Percentiles rank a stretch among this genome's conserved stretches.
Conservation (phyloP, 1,284 basidiomycete genomes). For the Marasmius sp. region DNA sequence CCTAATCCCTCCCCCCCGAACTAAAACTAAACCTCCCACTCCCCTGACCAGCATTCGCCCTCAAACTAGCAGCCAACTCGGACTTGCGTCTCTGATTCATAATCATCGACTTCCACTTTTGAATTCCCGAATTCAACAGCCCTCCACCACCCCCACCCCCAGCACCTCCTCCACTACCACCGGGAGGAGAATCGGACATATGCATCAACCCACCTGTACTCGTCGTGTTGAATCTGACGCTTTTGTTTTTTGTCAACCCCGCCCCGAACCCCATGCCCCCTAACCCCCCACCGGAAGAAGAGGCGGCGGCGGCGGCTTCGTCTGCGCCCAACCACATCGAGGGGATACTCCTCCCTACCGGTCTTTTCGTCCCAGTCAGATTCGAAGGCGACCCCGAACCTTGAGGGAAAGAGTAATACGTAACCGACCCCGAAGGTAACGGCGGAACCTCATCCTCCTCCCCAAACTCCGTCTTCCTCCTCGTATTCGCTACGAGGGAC, state of each 20-base stretch:
- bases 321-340: not conserved
- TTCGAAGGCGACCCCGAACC: not conserved
- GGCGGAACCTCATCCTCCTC: not conserved
- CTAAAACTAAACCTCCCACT: too few relatives aligned
- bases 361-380: not conserved
- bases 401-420: not conserved
- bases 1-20: too few relatives aligned
- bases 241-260: not conserved
- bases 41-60: too few relatives aligned
- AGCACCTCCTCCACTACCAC: not conserved
- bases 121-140: not conserved
- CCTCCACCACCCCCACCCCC: not conserved
- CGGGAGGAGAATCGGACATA: too few relatives aligned
- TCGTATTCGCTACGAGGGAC: not conserved
- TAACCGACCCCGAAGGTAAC: not conserved
- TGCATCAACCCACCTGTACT: not conserved
- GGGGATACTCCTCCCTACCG: not conserved
- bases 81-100: not conserved
- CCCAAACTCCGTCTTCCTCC: not conserved
- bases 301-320: too few relatives aligned
- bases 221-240: not conserved
- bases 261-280: not conserved
- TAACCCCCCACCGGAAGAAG: too few relatives aligned
- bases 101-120: not conserved
- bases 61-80: too few relatives aligned